Conservation (phyloP, 176 grass and related monocot species). For the Oryza longistaminata region DNA sequence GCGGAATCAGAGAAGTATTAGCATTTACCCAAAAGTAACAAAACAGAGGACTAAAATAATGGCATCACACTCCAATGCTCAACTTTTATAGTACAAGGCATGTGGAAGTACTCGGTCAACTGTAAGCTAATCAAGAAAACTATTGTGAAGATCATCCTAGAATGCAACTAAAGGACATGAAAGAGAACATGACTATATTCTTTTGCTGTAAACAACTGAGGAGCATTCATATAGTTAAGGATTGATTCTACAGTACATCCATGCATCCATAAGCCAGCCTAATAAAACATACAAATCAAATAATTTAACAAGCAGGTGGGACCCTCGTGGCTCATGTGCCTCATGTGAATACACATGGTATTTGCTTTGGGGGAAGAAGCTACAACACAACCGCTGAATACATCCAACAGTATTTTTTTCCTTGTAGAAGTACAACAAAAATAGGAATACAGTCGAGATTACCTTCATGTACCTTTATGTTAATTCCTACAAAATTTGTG, state of each 20-base stretch:
- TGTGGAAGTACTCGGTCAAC: background rate
- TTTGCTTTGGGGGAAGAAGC: background rate
- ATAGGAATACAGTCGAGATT: background rate
- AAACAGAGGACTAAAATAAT: slow-evolving; percentile 1
- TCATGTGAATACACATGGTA: background rate
- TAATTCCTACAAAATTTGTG: background rate
- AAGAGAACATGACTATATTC: background rate
- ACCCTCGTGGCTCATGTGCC: background rate
- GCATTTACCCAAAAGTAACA: background rate
- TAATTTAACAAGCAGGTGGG: slow-evolving; percentile 3
- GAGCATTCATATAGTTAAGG: background rate
- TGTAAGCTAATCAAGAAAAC: slow-evolving; percentile 1
- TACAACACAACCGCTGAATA: background rate
- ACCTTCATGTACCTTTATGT: background rate
- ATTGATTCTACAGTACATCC: background rate
- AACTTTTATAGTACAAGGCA: slow-evolving; percentile 4
- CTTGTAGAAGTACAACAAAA: background rate
- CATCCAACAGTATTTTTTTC: background rate
- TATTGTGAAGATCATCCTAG: background rate
- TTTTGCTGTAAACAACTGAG: slow-evolving; percentile 2
- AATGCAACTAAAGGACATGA: slow-evolving; percentile 16
- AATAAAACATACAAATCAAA: background rate
- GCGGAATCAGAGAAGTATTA: background rate
- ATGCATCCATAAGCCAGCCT: slow-evolving; percentile 1
- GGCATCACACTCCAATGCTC: background rate